Evolutionary conservation across 2,329 filamentous ascomycete species (phyloP).

Genomic region (Aspergillus pseudonomiae): DNA sequence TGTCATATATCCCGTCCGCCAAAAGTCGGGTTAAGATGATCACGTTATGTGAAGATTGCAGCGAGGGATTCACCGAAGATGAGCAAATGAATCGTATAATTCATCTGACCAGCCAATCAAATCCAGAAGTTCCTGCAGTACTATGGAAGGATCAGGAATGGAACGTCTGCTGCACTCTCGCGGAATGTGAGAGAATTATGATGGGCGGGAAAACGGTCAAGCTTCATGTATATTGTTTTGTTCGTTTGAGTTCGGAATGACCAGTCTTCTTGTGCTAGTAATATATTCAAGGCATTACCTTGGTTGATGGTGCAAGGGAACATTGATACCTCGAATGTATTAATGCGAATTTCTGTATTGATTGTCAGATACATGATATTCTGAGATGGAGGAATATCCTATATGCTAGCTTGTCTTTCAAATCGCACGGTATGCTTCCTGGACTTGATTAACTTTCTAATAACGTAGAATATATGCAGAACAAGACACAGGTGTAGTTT

Average conservation of each 20-base stretch:
- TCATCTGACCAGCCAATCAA: not conserved
- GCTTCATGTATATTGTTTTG: slow-evolving; percentile 6
- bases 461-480: not conserved
- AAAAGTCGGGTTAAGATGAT: slow-evolving; percentile 4
- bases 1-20: slow-evolving; percentile 3
- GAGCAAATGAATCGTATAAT: slow-evolving; percentile 1
- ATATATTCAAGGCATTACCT: not conserved
- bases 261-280: not conserved
- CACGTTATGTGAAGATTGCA: slow-evolving; percentile 4
- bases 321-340: not conserved
- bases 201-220: not conserved
- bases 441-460: not conserved
- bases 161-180: not conserved
- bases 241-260: not conserved
- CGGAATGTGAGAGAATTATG: slow-evolving; percentile 7
- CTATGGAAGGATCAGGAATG: slow-evolving; percentile 6
- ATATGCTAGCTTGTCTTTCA: not conserved
- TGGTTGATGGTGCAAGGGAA: not conserved
- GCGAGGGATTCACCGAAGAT: slow-evolving; percentile 3
- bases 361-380: not conserved
- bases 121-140: not conserved
- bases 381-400: not conserved
- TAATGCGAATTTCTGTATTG: not conserved
- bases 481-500: not conserved
- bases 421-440: not conserved